phyloP scores from a whole-genome alignment of 306 rosid genomes.

The Acacia confusa region DNA sequence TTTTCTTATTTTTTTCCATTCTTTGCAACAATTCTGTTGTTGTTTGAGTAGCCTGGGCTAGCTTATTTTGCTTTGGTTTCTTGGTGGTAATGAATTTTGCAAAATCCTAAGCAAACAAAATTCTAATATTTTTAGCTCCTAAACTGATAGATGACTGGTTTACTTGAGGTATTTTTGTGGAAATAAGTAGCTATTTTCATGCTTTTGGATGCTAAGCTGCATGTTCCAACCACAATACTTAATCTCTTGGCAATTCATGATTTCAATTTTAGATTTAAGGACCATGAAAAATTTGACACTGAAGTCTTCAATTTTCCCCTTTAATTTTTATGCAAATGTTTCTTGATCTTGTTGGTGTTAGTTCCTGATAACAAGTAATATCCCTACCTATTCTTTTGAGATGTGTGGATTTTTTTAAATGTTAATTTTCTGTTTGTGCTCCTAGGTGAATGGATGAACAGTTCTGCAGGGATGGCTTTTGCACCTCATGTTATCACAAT shows the following conservation, averaged over 20 bases:
- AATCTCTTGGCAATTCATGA: background rate
- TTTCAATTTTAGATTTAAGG: background rate
- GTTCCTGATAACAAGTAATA: background rate
- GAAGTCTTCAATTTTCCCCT: background rate
- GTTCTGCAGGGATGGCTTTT: slow-evolving; percentile 91
- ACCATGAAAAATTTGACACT: background rate
- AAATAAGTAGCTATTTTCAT: slow-evolving; percentile 1
- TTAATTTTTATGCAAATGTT: background rate
- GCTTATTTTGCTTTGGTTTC: slow-evolving; percentile 11
- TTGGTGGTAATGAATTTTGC: background rate
- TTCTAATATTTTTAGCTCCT: slow-evolving; percentile 15
- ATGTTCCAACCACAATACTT: background rate
- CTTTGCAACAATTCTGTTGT: background rate
- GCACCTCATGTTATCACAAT: slow-evolving; percentile 87
- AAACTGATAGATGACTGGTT: background rate
- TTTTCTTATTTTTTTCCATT: background rate
- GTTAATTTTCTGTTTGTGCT: slow-evolving; percentile 17
- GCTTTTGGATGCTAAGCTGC: background rate
- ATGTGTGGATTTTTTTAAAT: slow-evolving; percentile 16
- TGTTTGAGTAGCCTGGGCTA: slow-evolving; percentile 18
- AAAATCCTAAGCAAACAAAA: background rate
- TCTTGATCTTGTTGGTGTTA: background rate
- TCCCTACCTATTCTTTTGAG: slow-evolving; percentile 15
- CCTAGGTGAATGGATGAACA: slow-evolving; percentile 98
- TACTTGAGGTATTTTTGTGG: background rate